Evolutionary conservation across 2,329 filamentous ascomycete genomes (phyloP).

Genomic region (Epichloe aotearoae): DNA sequence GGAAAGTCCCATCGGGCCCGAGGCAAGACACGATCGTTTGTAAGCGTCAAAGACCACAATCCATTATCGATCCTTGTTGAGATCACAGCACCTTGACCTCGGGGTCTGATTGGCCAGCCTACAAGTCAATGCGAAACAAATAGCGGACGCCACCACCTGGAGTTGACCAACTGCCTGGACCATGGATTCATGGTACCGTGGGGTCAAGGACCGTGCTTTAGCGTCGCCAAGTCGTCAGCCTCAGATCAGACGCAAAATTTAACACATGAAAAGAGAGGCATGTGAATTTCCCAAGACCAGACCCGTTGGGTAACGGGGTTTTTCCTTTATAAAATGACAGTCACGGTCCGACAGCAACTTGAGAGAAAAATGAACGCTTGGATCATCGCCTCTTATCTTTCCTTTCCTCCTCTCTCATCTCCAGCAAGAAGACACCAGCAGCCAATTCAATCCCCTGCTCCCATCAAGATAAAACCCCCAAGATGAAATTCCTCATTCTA

Average conservation of each 20-base stretch:
- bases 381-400: background rate
- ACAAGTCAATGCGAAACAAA: background rate
- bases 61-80: background rate
- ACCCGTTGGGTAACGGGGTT: too few relatives aligned
- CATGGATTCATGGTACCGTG: too few relatives aligned
- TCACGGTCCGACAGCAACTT: background rate
- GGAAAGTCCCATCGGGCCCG: background rate
- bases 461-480: background rate
- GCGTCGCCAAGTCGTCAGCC: background rate
- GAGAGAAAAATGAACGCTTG: background rate
- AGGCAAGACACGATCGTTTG: too few relatives aligned
- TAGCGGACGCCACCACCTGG: background rate
- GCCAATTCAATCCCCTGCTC: background rate
- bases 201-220: background rate
- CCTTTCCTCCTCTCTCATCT: background rate
- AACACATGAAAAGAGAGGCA: background rate
- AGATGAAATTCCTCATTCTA: background rate
- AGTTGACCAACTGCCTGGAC: background rate
- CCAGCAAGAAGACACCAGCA: background rate
- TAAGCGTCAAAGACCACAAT: background rate
- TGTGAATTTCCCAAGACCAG: background rate
- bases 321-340: background rate
- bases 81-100: background rate
- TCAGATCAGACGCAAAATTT: too few relatives aligned
- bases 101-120: background rate